Evolutionary conservation across 371 early-diverging fungal genomes (phyloP).

Genomic region (Mortierella sp.): DNA sequence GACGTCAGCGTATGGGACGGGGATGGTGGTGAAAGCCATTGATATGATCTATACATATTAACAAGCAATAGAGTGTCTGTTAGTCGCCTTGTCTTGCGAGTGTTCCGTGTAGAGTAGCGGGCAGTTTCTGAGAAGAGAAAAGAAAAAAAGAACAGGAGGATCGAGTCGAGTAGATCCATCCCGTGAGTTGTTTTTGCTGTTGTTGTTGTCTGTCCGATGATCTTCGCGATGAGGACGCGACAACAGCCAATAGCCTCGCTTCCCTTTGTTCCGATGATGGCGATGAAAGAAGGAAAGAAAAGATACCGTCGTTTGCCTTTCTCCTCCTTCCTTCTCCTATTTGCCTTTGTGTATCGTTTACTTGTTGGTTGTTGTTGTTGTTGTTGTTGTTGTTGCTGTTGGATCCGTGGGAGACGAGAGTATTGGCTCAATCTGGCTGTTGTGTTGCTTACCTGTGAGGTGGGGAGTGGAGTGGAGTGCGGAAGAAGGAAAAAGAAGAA

Average conservation of each 20-base stretch:
- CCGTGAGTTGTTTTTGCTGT: background rate
- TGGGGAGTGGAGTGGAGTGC: background rate
- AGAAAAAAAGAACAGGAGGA: too few relatives aligned
- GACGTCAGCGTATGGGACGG: slow-evolving; percentile 90
- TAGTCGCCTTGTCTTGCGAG: background rate
- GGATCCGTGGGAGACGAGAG: background rate
- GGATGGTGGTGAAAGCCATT: slow-evolving; percentile 63
- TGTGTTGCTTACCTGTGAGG: slow-evolving; percentile 15
- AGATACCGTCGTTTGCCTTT: background rate
- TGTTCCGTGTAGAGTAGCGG: background rate
- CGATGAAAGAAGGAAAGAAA: background rate
- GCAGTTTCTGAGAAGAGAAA: background rate
- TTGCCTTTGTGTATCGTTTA: background rate
- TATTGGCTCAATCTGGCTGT: background rate
- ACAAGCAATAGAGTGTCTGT: background rate
- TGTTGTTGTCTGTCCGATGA: background rate
- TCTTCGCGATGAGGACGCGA: slow-evolving; percentile 14
- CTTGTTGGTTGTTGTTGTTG: background rate
- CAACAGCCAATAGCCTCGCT: background rate
- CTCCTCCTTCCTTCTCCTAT: background rate
- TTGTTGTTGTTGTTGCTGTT: background rate
- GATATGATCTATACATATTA: background rate
- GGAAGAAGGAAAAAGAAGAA: slow-evolving; percentile 18
- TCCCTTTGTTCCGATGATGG: background rate
- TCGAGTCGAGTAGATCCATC: slow-evolving; percentile 2